Base-by-base conservation (phyloP, 176 grass and related monocot genomes). In the Rhynchospora tenuis region DNA sequence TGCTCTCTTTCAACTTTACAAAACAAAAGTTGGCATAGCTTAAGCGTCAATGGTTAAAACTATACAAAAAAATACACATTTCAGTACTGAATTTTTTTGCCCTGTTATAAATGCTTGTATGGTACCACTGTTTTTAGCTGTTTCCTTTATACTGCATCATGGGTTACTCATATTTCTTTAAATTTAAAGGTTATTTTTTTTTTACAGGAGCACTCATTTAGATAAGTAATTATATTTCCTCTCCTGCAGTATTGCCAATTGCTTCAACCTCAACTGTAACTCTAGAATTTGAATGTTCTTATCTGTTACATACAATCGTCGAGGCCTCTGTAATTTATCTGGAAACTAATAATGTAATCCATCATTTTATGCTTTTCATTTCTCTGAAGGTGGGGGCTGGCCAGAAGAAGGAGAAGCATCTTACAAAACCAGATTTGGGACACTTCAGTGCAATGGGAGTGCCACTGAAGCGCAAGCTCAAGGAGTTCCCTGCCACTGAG, bases 391-490 rank as follows among this genome's bases (percentile, higher is more conserved):
- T n/a, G n/a, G n/a, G n/a, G n/a, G n/a, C n/a, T n/a, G n/a, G n/a
- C n/a, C n/a, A n/a, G n/a, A 64, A 75, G 1, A 12, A 98, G 83
- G 96, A 98, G 86, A 98, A 98, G n/a, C 96, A 98, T 88, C 89
- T 98, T 62, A 91, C 88, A 57, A 98, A 93, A 59, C 80, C 96
- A 28, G 96, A 98, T 87, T 86, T 91, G 38, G 91, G 96, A 10
- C 96, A 98, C 69, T 98, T 95, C 45, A 98, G 96, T 85, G 80
- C 93, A 13, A 91, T 93, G 33, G 93, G 88, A 54, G 89, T 98
- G 50, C 91, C 93, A 42, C 59, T 98, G 42, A 98, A 98, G 86
- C 92, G 96, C 60, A 98, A 98, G 81, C 85, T 98, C 68, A 98
- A 65, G 75, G 96, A 98, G 46, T 95, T 98, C 80, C 96, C 91